These are phyloP conservation scores for Begonia fuchsioides DNA, from an alignment of 306 rosid species.

Conservation along the genomic window DNA sequence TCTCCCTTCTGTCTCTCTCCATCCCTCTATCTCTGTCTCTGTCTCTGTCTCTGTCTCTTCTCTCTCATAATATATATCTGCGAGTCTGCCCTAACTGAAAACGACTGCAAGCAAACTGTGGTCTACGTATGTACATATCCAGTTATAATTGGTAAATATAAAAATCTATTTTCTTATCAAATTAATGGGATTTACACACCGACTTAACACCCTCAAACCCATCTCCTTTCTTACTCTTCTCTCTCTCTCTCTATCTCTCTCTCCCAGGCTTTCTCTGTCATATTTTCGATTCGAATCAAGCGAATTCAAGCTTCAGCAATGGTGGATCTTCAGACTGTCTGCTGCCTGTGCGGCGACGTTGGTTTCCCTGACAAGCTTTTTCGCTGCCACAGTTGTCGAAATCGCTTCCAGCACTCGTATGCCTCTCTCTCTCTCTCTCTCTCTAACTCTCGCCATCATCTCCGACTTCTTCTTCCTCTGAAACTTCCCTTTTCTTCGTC, in stretches of 20 bases:
- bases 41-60: too few relatives aligned
- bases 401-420: conserved; percentile 92
- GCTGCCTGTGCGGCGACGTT: conserved; percentile 96
- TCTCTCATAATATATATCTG: neutral
- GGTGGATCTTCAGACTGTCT: conserved; percentile 72
- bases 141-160: neutral
- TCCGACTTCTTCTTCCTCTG: conserved; percentile 4
- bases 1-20: too few relatives aligned
- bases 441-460: neutral
- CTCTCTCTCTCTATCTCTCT: too few relatives aligned
- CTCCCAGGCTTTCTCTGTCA: neutral
- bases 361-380: conserved; percentile 88
- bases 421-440: conserved; percentile 4
- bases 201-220: conserved; percentile 28
- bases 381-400: conserved; percentile 76
- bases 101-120: conserved; percentile 73
- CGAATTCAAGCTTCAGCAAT: conserved; percentile 13
- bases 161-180: neutral
- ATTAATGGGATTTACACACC: conserved; percentile 28
- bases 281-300: neutral
- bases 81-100: conserved; percentile 49
- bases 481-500: neutral
- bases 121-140: conserved; percentile 22
- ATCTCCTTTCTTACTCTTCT: conserved; percentile 17
- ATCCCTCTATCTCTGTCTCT: too few relatives aligned